phyloP scores from a whole-genome alignment of 192 early-diverging fungal genomes.

The Funneliformis geosporum region DNA sequence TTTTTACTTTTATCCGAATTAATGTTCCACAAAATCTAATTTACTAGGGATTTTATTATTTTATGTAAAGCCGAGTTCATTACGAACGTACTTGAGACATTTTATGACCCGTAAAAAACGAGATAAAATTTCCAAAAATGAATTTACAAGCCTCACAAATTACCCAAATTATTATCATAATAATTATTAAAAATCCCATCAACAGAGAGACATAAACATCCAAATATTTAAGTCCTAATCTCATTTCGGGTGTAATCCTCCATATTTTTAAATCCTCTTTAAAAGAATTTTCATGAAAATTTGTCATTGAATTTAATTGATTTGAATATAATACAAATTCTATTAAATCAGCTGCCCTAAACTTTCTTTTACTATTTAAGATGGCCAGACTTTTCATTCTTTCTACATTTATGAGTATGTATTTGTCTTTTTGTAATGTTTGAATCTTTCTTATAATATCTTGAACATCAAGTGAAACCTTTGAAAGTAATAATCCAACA shows the following conservation, averaged over 20 bases:
- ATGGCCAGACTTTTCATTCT: constrained; percentile 23
- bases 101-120: too few relatives aligned
- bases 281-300: neutral
- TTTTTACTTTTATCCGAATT: too few relatives aligned
- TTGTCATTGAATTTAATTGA: neutral
- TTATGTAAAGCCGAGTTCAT: too few relatives aligned
- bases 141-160: neutral
- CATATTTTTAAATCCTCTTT: constrained; percentile 10
- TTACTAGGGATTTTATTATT: too few relatives aligned
- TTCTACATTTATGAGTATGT: neutral
- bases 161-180: neutral
- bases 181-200: neutral
- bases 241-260: constrained; percentile 15
- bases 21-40: too few relatives aligned
- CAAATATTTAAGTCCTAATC: constrained; percentile 24
- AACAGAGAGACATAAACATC: constrained; percentile 4
- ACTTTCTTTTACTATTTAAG: constrained; percentile 25
- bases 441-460: constrained; percentile 20
- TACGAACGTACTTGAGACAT: too few relatives aligned
- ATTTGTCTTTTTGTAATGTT: neutral
- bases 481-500: constrained; percentile 8
- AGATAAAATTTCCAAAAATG: neutral
- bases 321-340: constrained; percentile 8
- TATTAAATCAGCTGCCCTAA: constrained; percentile 22
- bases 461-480: neutral